Evolutionary conservation across 1,139 yeast genomes (phyloP).

Genomic region (Blastobotrys aristatus): DNA sequence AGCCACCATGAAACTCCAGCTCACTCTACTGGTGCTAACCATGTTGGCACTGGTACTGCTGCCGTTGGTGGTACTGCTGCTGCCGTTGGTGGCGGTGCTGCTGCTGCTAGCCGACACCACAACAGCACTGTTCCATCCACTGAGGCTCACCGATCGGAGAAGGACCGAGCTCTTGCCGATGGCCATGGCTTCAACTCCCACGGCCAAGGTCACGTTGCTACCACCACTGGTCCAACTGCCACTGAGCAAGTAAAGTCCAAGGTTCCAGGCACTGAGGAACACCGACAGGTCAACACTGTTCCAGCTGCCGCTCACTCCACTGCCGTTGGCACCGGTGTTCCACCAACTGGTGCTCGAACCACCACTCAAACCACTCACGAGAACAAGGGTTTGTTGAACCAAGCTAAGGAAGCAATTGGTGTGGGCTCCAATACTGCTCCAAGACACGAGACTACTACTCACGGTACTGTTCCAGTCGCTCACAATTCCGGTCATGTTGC

Average conservation of each 20-base stretch:
- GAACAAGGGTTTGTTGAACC: not conserved
- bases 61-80: not conserved
- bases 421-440: not conserved
- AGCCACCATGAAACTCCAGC: not conserved
- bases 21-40: not conserved
- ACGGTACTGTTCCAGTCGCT: not conserved
- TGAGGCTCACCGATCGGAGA: not conserved
- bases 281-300: not conserved
- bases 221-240: not conserved
- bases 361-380: not conserved
- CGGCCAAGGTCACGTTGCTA: not conserved
- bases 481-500: not conserved
- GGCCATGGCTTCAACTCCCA: not conserved
- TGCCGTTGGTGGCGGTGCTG: not conserved
- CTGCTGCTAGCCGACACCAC: not conserved
- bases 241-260: not conserved
- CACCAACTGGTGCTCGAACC: not conserved
- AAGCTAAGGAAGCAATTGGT: slow-evolving; percentile 1
- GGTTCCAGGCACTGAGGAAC: not conserved
- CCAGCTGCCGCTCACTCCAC: not conserved
- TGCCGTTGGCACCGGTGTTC: not conserved
- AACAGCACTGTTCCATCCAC: not conserved
- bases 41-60: slow-evolving; percentile 1
- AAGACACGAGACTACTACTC: not conserved
- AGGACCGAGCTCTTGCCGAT: not conserved